A percentile compares a stretch with the other conserved stretches of the same genome.
Conservation (phyloP, 176 grass and related monocot species). For the Miscanthus lutarioriparius region DNA sequence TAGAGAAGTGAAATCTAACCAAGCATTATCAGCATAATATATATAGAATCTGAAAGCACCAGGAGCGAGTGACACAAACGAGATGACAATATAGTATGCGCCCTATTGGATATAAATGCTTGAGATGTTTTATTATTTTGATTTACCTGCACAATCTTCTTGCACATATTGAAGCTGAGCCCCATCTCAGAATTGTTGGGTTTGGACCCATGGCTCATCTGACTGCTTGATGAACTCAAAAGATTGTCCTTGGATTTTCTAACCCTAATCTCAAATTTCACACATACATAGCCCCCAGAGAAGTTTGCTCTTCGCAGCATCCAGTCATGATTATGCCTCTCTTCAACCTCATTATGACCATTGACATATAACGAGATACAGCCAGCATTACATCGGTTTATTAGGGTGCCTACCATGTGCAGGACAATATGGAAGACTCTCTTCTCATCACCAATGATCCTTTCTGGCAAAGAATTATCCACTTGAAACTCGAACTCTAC, state of each 20-base stretch:
- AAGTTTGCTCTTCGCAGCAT: slow-evolving; percentile 63
- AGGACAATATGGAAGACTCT: slow-evolving; percentile 89
- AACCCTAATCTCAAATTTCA: slow-evolving; percentile 79
- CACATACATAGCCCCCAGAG: slow-evolving; percentile 68
- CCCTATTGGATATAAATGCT: slow-evolving; percentile 4
- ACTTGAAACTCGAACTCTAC: slow-evolving; percentile 69
- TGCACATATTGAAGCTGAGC: slow-evolving; percentile 90
- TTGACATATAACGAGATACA: slow-evolving; percentile 60
- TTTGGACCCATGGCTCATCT: slow-evolving; percentile 31
- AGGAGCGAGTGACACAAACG: background rate
- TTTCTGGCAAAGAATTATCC: slow-evolving; percentile 64
- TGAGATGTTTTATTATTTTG: background rate
- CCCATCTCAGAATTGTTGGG: slow-evolving; percentile 63
- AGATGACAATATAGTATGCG: background rate
- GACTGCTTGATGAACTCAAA: slow-evolving; percentile 33
- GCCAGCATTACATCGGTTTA: slow-evolving; percentile 51
- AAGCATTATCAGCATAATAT: background rate
- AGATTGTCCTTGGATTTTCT: slow-evolving; percentile 34
- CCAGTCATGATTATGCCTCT: slow-evolving; percentile 72
- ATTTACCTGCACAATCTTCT: slow-evolving; percentile 69
- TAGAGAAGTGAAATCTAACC: background rate
- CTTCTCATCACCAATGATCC: slow-evolving; percentile 83
- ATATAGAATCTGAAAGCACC: background rate
- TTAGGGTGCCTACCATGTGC: slow-evolving; percentile 79
- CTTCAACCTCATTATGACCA: slow-evolving; percentile 57